Evolutionary conservation across 345 rosid genomes (phyloP).

Genomic region (Schrenkiella parvula): DNA sequence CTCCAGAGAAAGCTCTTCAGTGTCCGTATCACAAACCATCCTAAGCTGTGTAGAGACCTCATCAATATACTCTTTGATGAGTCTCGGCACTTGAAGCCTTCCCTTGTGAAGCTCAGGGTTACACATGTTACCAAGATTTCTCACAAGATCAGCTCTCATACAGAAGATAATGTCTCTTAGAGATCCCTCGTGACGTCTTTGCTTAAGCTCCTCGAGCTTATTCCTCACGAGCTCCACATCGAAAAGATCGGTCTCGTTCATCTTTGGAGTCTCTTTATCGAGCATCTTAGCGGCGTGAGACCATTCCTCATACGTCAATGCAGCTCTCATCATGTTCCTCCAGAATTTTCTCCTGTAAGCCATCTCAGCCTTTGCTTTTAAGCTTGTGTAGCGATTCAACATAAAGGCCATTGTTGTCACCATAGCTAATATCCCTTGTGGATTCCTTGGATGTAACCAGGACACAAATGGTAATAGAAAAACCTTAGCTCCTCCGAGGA

Average conservation of each 20-base stretch:
- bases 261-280: constrained; percentile 74
- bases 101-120: constrained; percentile 98
- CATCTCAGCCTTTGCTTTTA: constrained; percentile 84
- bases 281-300: constrained; percentile 98
- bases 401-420: constrained; percentile 77
- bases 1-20: constrained; percentile 86
- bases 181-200: constrained; percentile 79
- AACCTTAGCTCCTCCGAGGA: constrained; percentile 37
- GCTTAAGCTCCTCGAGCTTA: constrained; percentile 80
- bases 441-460: constrained; percentile 89
- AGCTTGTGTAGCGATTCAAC: constrained; percentile 79
- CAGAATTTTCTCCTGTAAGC: constrained; percentile 96
- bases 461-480: constrained; percentile 47
- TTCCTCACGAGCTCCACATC: constrained; percentile 84
- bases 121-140: constrained; percentile 97
- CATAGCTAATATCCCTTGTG: constrained; percentile 90
- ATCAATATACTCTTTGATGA: constrained; percentile 85
- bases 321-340: constrained; percentile 91
- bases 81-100: constrained; percentile 84
- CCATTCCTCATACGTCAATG: constrained; percentile 95
- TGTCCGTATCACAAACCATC: constrained; percentile 82
- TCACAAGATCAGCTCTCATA: constrained; percentile 96
- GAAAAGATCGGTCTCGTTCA: constrained; percentile 67
- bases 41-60: constrained; percentile 93
- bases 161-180: constrained; percentile 81